These are phyloP conservation scores for Pichia insulana DNA, from an alignment of 805 yeast species.

Conservation along the genomic window DNA sequence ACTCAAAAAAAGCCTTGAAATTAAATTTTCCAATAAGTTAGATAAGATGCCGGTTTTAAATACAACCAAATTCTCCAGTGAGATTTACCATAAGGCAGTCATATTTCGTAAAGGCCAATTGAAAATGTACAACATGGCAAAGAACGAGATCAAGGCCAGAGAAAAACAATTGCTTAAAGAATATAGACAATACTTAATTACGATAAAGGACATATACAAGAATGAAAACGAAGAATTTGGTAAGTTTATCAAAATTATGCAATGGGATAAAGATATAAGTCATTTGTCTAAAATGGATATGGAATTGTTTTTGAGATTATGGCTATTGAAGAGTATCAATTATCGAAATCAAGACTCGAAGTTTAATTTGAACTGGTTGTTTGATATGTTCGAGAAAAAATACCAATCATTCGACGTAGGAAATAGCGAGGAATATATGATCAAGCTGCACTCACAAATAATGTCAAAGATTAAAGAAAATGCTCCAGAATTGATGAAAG, in stretches of 20 bases:
- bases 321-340: constrained; percentile 16
- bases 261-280: constrained; percentile 4
- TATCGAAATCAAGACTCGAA: neutral
- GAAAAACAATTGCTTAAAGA: constrained; percentile 35
- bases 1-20: constrained; percentile 42
- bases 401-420: neutral
- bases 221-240: constrained; percentile 14
- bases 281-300: constrained; percentile 13
- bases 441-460: constrained; percentile 7
- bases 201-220: constrained; percentile 19
- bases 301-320: constrained; percentile 18
- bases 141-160: constrained; percentile 31
- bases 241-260: constrained; percentile 7
- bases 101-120: constrained; percentile 36
- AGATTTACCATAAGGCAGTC: constrained; percentile 20
- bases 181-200: constrained; percentile 19
- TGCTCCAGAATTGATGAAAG: constrained; percentile 3
- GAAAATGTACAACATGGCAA: constrained; percentile 29
- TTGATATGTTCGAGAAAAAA: constrained; percentile 7
- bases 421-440: constrained; percentile 8
- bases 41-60: constrained; percentile 10
- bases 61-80: constrained; percentile 2
- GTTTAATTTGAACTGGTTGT: constrained; percentile 12
- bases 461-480: constrained; percentile 1
- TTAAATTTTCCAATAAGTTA: constrained; percentile 30